Conservation (phyloP, 257 asterid genomes). For the Coffea eugenioides region DNA sequence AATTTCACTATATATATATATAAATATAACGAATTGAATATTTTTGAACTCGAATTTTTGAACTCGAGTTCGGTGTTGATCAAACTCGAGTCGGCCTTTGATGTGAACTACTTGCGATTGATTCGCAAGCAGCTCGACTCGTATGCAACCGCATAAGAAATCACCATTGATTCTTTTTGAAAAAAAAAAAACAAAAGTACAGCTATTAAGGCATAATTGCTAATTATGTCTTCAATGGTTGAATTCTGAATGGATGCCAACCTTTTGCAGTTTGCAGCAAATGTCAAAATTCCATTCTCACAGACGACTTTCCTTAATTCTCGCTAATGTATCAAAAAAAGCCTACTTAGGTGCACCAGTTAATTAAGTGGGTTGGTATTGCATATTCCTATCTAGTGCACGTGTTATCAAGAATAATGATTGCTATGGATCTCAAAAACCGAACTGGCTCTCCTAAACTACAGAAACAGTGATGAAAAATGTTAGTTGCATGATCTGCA, state of each 20-base stretch:
- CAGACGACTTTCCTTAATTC: background rate
- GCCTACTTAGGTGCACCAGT: background rate
- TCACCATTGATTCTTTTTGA: no score
- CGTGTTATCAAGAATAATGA: conserved; percentile 19
- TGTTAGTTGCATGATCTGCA: conserved; percentile 24
- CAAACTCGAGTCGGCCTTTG: no score
- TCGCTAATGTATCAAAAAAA: background rate
- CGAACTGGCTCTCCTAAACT: conserved; percentile 15
- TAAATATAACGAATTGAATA: no score
- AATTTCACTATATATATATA: no score
- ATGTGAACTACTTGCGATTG: no score
- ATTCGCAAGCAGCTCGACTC: no score
- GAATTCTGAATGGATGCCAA: background rate
- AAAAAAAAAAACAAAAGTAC: background rate
- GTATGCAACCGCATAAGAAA: no score
- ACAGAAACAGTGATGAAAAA: conserved; percentile 16
- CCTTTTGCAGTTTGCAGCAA: background rate
- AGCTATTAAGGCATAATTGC: background rate
- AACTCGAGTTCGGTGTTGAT: no score
- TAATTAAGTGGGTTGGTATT: conserved; percentile 3
- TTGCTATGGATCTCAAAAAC: conserved; percentile 5
- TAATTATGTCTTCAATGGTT: background rate
- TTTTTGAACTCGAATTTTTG: no score
- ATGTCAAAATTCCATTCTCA: background rate
- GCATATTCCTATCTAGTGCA: conserved; percentile 13